Conservation (phyloP, 2,329 filamentous ascomycete genomes). For the Penicillium sp. region DNA sequence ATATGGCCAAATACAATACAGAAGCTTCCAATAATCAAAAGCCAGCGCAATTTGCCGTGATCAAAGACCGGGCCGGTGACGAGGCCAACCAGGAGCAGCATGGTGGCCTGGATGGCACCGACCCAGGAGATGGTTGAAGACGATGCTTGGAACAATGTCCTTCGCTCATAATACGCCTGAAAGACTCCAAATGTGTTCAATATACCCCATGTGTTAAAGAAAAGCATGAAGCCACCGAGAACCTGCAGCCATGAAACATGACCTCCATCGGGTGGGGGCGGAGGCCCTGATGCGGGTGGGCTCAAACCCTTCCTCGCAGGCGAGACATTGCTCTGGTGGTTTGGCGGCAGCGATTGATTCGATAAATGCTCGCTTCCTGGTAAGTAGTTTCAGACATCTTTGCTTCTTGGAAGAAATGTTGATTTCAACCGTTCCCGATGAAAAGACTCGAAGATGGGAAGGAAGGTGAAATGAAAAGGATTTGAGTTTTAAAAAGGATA, state of each 20-base stretch:
- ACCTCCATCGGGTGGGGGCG: no score
- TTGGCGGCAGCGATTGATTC: no score
- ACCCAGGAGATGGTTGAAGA: conserved; percentile 51
- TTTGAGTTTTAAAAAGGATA: no score
- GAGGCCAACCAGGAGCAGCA: conserved; percentile 48
- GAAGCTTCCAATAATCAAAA: background rate
- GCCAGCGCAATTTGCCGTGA: background rate
- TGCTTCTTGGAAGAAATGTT: no score
- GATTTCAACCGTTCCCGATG: no score
- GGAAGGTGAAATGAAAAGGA: no score
- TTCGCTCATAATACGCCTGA: conserved; percentile 47
- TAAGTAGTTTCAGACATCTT: no score
- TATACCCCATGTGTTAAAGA: background rate
- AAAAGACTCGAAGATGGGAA: no score
- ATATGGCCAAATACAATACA: background rate
- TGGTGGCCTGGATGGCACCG: conserved; percentile 48
- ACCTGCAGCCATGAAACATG: background rate
- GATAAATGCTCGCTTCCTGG: no score
- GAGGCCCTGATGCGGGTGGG: no score
- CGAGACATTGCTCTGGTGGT: no score
- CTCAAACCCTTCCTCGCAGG: no score
- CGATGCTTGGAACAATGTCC: conserved; percentile 31
- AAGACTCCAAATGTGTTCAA: conserved; percentile 30
- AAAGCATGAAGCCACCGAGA: background rate
- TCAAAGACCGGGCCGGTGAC: conserved; percentile 52